These are phyloP conservation scores for Boletus speciosus DNA, from an alignment of 768 basidiomycete genomes.

Conservation along the genomic window DNA sequence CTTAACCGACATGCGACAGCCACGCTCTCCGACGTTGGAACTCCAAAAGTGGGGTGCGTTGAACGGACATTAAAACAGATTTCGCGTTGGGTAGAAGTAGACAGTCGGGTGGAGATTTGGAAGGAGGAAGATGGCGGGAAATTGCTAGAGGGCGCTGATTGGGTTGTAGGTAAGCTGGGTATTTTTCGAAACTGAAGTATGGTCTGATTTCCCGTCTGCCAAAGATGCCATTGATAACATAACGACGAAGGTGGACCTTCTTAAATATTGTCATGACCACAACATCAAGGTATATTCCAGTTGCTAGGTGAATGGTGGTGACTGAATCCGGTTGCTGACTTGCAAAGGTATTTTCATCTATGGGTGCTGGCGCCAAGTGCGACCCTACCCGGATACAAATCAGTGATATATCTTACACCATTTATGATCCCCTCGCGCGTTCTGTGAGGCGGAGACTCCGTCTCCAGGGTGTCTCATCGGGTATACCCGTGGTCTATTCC, in stretches of 20 bases:
- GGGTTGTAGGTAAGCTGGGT: conserved; percentile 77
- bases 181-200: neutral
- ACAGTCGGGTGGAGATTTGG: conserved; percentile 83
- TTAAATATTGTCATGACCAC: conserved; percentile 82
- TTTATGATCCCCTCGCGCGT: conserved; percentile 93
- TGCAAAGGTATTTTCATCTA: conserved; percentile 90
- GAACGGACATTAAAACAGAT: conserved; percentile 66
- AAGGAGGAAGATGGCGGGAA: conserved; percentile 71
- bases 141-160: conserved; percentile 81
- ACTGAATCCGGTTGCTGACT: neutral
- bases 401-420: conserved; percentile 86
- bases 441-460: conserved; percentile 79
- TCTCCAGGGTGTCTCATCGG: conserved; percentile 53
- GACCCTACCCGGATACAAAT: conserved; percentile 97
- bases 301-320: neutral
- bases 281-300: conserved; percentile 61
- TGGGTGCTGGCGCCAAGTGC: conserved; percentile 93
- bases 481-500: conserved; percentile 90
- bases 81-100: conserved; percentile 84
- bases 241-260: conserved; percentile 89
- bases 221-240: conserved; percentile 97
- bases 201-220: conserved; percentile 5
- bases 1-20: conserved; percentile 95
- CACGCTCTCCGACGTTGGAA: conserved; percentile 84
- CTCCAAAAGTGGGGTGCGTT: conserved; percentile 82